phyloP scores from a whole-genome alignment of 2,329 filamentous ascomycete genomes.

The Epichloe scottii region DNA sequence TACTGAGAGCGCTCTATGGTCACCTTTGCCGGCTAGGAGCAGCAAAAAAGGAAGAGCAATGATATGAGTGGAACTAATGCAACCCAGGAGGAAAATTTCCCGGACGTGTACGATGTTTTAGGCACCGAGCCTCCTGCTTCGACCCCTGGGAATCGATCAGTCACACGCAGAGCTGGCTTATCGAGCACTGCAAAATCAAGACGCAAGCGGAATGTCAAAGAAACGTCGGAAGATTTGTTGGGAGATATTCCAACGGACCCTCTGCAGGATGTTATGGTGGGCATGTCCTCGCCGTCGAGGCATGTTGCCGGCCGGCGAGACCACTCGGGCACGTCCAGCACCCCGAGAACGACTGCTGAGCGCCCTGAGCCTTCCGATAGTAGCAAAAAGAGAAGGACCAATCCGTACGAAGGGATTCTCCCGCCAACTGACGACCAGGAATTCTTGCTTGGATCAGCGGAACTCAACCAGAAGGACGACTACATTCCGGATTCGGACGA shows the following conservation, averaged over 20 bases:
- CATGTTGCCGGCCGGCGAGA: conserved; percentile 8
- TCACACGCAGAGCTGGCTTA: conserved; percentile 11
- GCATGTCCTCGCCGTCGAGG: conserved; percentile 17
- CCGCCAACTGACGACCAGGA: conserved; percentile 7
- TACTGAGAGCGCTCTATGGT: conserved; percentile 27
- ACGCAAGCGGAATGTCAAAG: conserved; percentile 10
- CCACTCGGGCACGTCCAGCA: background rate
- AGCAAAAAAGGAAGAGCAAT: conserved; percentile 40
- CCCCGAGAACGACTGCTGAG: conserved; percentile 8
- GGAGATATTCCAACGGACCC: background rate
- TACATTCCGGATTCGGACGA: conserved; percentile 45
- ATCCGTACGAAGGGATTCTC: conserved; percentile 4
- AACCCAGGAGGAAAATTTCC: conserved; percentile 33
- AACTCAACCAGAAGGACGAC: conserved; percentile 12
- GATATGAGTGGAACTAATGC: conserved; percentile 28
- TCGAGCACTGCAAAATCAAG: conserved; percentile 9
- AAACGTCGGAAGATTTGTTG: conserved; percentile 1
- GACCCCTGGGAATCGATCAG: conserved; percentile 19
- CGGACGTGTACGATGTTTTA: conserved; percentile 38
- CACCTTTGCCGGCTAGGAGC: conserved; percentile 24
- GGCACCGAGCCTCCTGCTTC: conserved; percentile 26
- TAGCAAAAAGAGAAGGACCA: conserved; percentile 9
- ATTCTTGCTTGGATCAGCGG: background rate
- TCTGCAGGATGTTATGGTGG: conserved; percentile 10
- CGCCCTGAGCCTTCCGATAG: conserved; percentile 1